Evolutionary conservation across 2,329 filamentous ascomycete species (phyloP).

Genomic region (Arthrobotrys pseudoclavata): DNA sequence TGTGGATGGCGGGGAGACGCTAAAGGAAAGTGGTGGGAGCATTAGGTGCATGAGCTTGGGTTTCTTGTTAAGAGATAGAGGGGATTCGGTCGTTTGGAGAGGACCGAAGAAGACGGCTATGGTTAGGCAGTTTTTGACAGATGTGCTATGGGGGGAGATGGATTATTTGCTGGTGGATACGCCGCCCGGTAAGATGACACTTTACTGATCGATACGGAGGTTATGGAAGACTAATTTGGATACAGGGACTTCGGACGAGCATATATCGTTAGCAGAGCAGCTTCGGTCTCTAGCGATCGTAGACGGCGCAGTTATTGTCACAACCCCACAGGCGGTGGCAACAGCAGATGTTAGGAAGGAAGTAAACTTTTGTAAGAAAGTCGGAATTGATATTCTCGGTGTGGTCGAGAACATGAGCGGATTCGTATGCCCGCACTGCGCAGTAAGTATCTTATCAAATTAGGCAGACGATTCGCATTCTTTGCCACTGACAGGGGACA

Average conservation of each 20-base stretch:
- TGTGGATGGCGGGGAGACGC: conserved; percentile 75
- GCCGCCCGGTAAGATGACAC: conserved; percentile 76
- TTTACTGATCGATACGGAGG: background rate
- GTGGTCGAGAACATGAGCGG: conserved; percentile 98
- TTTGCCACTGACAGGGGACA: conserved; percentile 70
- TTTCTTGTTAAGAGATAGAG: conserved; percentile 84
- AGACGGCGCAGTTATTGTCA: conserved; percentile 88
- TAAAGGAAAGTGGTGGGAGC: conserved; percentile 71
- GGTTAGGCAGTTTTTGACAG: conserved; percentile 94
- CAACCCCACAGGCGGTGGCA: conserved; percentile 92
- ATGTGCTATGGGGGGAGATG: conserved; percentile 88
- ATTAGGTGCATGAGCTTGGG: conserved; percentile 88
- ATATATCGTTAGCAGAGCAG: conserved; percentile 93
- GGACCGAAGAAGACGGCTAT: conserved; percentile 99
- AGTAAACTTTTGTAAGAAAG: conserved; percentile 92
- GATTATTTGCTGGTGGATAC: conserved; percentile 96
- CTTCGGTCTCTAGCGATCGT: conserved; percentile 80
- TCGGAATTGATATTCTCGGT: conserved; percentile 81
- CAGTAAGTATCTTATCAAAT: conserved; percentile 62
- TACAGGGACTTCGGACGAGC: conserved; percentile 85
- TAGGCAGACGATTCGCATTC: conserved; percentile 65
- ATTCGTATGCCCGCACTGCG: conserved; percentile 83
- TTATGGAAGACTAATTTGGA: background rate
- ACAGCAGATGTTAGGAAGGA: conserved; percentile 96
- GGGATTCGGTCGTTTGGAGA: conserved; percentile 95